A percentile compares a stretch with the other conserved stretches of the same genome.
Conservation (phyloP, 345 rosid species). For the Sisymbrium irio region DNA sequence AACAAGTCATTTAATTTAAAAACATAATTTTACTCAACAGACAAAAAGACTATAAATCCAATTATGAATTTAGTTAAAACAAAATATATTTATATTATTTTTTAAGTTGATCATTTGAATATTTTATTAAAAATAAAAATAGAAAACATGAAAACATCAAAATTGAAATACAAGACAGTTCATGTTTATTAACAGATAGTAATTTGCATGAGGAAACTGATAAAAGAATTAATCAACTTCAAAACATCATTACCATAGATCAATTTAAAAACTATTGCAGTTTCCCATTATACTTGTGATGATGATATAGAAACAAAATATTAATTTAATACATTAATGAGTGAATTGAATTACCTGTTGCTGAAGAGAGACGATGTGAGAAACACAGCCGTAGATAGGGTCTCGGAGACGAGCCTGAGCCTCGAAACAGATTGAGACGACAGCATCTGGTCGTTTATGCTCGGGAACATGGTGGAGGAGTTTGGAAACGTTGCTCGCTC, state of each 20-base stretch:
- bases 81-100: not conserved
- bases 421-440: conserved; percentile 66
- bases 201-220: conserved; percentile 12
- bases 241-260: conserved; percentile 23
- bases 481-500: conserved; percentile 91
- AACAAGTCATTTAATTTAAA: conserved; percentile 6
- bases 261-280: conserved; percentile 6
- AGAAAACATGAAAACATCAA: not conserved
- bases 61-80: not conserved
- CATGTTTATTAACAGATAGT: not conserved
- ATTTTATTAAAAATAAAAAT: not conserved
- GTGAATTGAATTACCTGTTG: conserved; percentile 48
- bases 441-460: conserved; percentile 65
- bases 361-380: conserved; percentile 75
- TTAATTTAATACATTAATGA: not conserved
- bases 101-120: conserved; percentile 1
- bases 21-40: conserved; percentile 13
- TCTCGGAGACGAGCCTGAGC: conserved; percentile 75
- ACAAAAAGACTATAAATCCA: conserved; percentile 2
- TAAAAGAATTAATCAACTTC: conserved; percentile 16
- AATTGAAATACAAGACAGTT: not conserved
- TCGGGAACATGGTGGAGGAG: conserved; percentile 60
- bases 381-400: conserved; percentile 74
- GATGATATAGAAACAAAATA: not conserved
- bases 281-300: not conserved